Evolutionary conservation across 768 basidiomycete genomes (phyloP).

Genomic region (Leccinum variicolor): DNA sequence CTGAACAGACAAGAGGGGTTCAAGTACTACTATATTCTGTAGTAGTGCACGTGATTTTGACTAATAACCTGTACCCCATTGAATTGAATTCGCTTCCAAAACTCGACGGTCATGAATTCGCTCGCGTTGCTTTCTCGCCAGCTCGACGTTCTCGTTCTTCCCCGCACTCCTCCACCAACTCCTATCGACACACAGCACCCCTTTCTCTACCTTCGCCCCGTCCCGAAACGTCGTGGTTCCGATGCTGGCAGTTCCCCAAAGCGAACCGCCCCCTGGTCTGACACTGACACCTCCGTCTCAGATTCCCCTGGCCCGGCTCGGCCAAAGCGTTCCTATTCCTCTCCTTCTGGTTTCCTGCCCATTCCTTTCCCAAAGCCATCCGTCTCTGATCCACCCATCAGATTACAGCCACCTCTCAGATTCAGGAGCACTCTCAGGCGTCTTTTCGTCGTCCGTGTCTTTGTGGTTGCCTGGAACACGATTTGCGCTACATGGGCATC

Average conservation of each 20-base stretch:
- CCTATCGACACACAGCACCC: constrained; percentile 39
- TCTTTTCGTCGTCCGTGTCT: constrained; percentile 68
- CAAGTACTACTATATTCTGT: constrained; percentile 54
- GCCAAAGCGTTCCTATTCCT: constrained; percentile 61
- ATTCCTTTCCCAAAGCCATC: constrained; percentile 34
- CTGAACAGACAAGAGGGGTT: constrained; percentile 40
- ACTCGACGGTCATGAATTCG: constrained; percentile 62
- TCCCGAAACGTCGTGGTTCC: constrained; percentile 25
- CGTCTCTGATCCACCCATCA: constrained; percentile 30
- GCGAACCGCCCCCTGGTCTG: constrained; percentile 56
- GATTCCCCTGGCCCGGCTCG: constrained; percentile 28
- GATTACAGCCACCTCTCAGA: constrained; percentile 40
- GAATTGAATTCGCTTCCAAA: background rate
- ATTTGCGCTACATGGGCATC: constrained; percentile 63
- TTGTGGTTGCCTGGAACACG: constrained; percentile 66
- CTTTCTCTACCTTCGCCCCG: constrained; percentile 26
- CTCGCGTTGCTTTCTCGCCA: constrained; percentile 78
- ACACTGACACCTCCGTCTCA: constrained; percentile 40
- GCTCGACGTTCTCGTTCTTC: constrained; percentile 69
- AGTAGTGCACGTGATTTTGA: constrained; percentile 6
- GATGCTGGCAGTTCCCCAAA: constrained; percentile 33
- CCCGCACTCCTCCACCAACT: constrained; percentile 57
- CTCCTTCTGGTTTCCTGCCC: constrained; percentile 49
- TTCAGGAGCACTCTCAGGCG: constrained; percentile 44
- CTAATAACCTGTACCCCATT: background rate